phyloP scores from a whole-genome alignment of 2,329 filamentous ascomycete species.

The Colletotrichum sp. region DNA sequence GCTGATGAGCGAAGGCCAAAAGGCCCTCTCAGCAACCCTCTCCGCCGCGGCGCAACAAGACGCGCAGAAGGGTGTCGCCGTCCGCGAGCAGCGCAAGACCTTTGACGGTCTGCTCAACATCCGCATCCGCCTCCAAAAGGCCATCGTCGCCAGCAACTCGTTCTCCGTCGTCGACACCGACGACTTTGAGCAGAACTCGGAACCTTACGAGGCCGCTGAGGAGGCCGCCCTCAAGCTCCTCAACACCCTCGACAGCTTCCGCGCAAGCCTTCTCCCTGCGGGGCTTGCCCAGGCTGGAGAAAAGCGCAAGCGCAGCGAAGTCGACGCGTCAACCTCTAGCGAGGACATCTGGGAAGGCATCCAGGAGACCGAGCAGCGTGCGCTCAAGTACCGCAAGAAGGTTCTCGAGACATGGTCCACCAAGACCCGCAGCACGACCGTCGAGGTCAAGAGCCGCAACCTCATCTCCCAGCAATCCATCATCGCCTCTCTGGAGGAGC shows the following conservation, averaged over 20 bases:
- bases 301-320: constrained; percentile 65
- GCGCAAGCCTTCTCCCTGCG: constrained; percentile 61
- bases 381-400: constrained; percentile 67
- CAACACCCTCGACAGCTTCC: constrained; percentile 77
- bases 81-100: constrained; percentile 82
- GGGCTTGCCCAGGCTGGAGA: constrained; percentile 44
- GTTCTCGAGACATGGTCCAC: constrained; percentile 90
- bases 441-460: constrained; percentile 61
- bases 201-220: constrained; percentile 78
- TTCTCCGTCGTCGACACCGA: constrained; percentile 56
- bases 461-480: constrained; percentile 65
- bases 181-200: constrained; percentile 39
- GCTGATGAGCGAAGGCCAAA: constrained; percentile 72
- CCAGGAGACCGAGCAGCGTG: constrained; percentile 65
- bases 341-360: constrained; percentile 77
- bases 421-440: constrained; percentile 67
- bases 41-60: constrained; percentile 75
- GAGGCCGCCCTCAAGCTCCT: constrained; percentile 84
- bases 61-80: constrained; percentile 82
- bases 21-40: constrained; percentile 65
- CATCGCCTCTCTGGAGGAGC: constrained; percentile 70
- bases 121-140: constrained; percentile 92
- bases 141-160: constrained; percentile 81
- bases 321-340: constrained; percentile 59
- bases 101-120: constrained; percentile 91